Evolutionary conservation across 2,329 filamentous ascomycete species (phyloP).

Genomic region (Eutypa lata): DNA sequence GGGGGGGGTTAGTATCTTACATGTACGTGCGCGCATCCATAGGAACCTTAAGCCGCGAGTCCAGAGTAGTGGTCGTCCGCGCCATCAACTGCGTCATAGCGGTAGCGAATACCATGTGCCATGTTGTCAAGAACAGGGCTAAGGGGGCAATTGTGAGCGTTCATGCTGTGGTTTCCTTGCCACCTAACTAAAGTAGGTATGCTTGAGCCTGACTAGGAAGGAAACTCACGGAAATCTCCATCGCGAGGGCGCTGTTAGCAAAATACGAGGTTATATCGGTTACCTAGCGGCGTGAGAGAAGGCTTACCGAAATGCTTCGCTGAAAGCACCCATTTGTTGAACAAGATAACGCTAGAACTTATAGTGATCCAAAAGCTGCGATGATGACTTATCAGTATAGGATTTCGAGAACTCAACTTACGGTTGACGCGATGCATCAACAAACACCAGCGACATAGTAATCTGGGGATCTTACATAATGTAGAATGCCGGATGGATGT

Average conservation of each 20-base stretch:
- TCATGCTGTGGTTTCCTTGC: too few species aligned
- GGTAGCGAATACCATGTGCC: slow-evolving; percentile 67
- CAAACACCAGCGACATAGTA: neutral
- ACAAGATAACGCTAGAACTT: slow-evolving; percentile 82
- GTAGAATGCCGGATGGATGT: slow-evolving; percentile 22
- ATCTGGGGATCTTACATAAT: slow-evolving; percentile 16
- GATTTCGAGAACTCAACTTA: neutral
- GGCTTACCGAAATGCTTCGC: slow-evolving; percentile 61
- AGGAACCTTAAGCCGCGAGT: slow-evolving; percentile 60
- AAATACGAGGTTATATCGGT: slow-evolving; percentile 2
- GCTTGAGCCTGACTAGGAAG: neutral
- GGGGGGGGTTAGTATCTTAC: slow-evolving; percentile 5
- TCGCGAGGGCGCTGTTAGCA: slow-evolving; percentile 6
- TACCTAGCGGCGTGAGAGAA: slow-evolving; percentile 41
- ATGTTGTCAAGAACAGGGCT: slow-evolving; percentile 63
- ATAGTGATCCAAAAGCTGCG: slow-evolving; percentile 75
- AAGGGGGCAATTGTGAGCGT: neutral
- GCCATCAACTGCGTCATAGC: slow-evolving; percentile 64
- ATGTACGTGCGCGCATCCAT: slow-evolving; percentile 63
- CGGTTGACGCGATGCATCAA: slow-evolving; percentile 3
- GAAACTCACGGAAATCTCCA: slow-evolving; percentile 21
- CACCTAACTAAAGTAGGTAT: too few species aligned
- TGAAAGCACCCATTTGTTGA: slow-evolving; percentile 89
- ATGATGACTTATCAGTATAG: neutral
- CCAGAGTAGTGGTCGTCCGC: slow-evolving; percentile 60